Conservation (phyloP, 176 grass and related monocot genomes). For the Zea luxurians region DNA sequence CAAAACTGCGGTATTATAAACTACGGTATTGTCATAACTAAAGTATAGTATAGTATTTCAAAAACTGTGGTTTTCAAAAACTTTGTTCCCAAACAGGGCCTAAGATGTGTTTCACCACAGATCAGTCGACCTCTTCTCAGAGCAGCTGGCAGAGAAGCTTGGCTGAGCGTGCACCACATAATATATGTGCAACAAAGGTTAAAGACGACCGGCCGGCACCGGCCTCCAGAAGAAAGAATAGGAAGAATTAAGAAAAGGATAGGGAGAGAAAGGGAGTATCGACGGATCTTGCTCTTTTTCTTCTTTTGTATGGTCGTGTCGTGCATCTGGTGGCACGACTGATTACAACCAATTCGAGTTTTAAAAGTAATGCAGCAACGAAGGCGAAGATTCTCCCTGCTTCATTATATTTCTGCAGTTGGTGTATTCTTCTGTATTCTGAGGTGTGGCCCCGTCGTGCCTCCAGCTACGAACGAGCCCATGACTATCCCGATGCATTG, state of each 20-base stretch:
- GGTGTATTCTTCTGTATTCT: not conserved
- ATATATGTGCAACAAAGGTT: constrained; percentile 23
- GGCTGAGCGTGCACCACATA: constrained; percentile 10
- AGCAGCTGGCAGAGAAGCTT: too few species aligned
- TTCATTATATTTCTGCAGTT: not conserved
- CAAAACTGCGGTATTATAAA: too few species aligned
- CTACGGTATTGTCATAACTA: too few species aligned
- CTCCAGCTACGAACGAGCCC: constrained; percentile 17
- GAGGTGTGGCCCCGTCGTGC: constrained; percentile 21
- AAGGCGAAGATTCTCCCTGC: constrained; percentile 13
- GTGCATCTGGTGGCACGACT: constrained; percentile 43
- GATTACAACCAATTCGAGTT: constrained; percentile 30
- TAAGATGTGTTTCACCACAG: too few species aligned
- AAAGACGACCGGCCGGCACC: not conserved
- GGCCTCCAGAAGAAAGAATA: constrained; percentile 18
- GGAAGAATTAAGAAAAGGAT: not conserved
- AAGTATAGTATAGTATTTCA: too few species aligned
- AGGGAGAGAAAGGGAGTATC: not conserved
- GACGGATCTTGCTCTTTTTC: not conserved
- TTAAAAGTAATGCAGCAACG: constrained; percentile 27
- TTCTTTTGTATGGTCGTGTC: not conserved
- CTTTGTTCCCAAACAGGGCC: too few species aligned
- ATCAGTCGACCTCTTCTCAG: too few species aligned
- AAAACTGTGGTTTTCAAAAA: too few species aligned
- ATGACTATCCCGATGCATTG: not conserved